A percentile compares a stretch with the other conserved stretches of the same genome.
These are phyloP conservation scores for Candida pini DNA, from an alignment of 805 yeast genomes.

Conservation along the genomic window DNA sequence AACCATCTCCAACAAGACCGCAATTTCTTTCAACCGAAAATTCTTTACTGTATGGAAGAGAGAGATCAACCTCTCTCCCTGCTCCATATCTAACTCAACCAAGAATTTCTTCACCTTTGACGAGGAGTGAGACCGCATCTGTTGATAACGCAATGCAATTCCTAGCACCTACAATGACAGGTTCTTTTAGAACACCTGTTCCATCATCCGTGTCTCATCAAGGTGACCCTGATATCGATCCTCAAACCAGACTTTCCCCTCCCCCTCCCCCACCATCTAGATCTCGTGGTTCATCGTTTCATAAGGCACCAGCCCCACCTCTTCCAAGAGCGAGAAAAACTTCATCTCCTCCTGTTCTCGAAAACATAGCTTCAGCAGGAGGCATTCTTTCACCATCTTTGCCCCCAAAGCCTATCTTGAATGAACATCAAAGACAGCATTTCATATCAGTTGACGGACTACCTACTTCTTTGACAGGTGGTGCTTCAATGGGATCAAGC, in stretches of 20 bases:
- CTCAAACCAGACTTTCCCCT: constrained; percentile 20
- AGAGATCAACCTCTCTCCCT: constrained; percentile 20
- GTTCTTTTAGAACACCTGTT: constrained; percentile 6
- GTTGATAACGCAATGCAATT: constrained; percentile 17
- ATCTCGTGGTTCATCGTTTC: constrained; percentile 8
- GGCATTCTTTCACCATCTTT: constrained; percentile 15
- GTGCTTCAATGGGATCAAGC: neutral
- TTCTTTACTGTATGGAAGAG: constrained; percentile 11
- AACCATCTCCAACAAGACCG: constrained; percentile 1
- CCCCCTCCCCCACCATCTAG: constrained; percentile 25
- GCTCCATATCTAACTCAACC: constrained; percentile 11
- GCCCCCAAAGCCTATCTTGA: constrained; percentile 28
- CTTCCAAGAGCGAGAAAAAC: constrained; percentile 26
- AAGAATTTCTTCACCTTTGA: constrained; percentile 20
- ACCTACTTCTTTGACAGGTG: constrained; percentile 9
- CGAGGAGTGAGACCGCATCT: constrained; percentile 8
- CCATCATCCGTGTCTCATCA: neutral
- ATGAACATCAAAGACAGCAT: constrained; percentile 24
- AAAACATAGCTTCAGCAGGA: neutral
- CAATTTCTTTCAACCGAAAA: constrained; percentile 12
- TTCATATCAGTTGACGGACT: constrained; percentile 15
- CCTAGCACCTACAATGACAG: constrained; percentile 18
- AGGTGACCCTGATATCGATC: too few species aligned
- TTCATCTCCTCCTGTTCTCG: constrained; percentile 19
- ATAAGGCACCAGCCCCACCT: constrained; percentile 26